phyloP scores from a whole-genome alignment of 495 filamentous ascomycete genomes.

The Aspergillus avenaceus region DNA sequence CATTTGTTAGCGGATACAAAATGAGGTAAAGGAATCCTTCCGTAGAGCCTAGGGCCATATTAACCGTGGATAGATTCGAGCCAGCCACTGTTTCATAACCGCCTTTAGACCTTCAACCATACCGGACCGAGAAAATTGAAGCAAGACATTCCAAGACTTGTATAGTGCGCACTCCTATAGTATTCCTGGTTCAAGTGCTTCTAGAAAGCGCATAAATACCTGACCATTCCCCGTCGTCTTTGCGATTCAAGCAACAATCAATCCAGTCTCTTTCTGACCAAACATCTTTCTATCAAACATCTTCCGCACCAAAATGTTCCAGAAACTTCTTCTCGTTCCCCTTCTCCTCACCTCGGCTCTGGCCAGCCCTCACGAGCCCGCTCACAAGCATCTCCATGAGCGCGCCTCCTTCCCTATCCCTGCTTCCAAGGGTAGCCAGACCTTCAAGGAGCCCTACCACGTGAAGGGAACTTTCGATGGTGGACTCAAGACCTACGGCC shows the following conservation, averaged over 20 bases:
- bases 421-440: slow-evolving; percentile 5
- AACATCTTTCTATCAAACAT: neutral
- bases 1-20: neutral
- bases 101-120: neutral
- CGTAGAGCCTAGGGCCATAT: neutral
- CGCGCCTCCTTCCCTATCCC: slow-evolving; percentile 7
- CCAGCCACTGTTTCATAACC: neutral
- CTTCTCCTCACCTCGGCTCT: neutral
- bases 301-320: neutral
- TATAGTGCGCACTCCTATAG: neutral
- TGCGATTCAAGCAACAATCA: neutral
- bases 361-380: neutral
- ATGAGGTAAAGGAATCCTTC: neutral
- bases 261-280: neutral
- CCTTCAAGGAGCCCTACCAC: slow-evolving; percentile 18
- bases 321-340: neutral
- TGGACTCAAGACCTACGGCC: slow-evolving; percentile 37
- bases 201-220: neutral
- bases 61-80: neutral
- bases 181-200: neutral
- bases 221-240: neutral
- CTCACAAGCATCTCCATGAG: neutral
- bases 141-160: neutral
- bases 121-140: neutral
- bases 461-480: slow-evolving; percentile 32